Evolutionary conservation across 805 yeast genomes (phyloP).

Genomic region (Spathaspora boniae): DNA sequence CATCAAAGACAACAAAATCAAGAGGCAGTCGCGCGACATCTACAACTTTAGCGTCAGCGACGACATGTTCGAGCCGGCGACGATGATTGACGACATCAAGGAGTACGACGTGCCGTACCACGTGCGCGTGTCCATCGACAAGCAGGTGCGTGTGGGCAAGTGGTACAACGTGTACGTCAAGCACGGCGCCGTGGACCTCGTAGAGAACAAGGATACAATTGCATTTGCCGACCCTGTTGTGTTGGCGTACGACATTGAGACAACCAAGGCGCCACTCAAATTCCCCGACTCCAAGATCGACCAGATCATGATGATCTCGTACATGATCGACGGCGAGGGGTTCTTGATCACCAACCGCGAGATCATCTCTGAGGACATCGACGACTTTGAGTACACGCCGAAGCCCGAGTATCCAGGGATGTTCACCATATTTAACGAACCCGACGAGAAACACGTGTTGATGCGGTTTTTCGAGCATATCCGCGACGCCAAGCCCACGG

Average conservation of each 20-base stretch:
- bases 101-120: constrained; percentile 98
- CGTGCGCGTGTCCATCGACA: constrained; percentile 93
- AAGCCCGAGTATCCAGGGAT: constrained; percentile 91
- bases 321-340: constrained; percentile 98
- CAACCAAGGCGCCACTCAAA: constrained; percentile 92
- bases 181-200: constrained; percentile 50
- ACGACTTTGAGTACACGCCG: constrained; percentile 96
- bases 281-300: constrained; percentile 91
- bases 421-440: constrained; percentile 87
- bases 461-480: constrained; percentile 85
- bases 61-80: constrained; percentile 43
- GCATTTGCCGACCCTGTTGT: constrained; percentile 98
- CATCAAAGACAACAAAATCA: constrained; percentile 60
- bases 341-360: constrained; percentile 90
- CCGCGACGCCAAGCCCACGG: constrained; percentile 85
- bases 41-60: constrained; percentile 45
- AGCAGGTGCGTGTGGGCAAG: constrained; percentile 83
- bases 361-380: constrained; percentile 90
- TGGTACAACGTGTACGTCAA: constrained; percentile 83
- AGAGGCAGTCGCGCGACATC: constrained; percentile 60
- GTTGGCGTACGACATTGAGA: constrained; percentile 95
- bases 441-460: constrained; percentile 73
- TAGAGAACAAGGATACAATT: constrained; percentile 66
- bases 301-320: constrained; percentile 97
- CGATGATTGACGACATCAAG: constrained; percentile 71